Conservation (phyloP, 2,329 filamentous ascomycete genomes). For the Penicillium occitanis region DNA sequence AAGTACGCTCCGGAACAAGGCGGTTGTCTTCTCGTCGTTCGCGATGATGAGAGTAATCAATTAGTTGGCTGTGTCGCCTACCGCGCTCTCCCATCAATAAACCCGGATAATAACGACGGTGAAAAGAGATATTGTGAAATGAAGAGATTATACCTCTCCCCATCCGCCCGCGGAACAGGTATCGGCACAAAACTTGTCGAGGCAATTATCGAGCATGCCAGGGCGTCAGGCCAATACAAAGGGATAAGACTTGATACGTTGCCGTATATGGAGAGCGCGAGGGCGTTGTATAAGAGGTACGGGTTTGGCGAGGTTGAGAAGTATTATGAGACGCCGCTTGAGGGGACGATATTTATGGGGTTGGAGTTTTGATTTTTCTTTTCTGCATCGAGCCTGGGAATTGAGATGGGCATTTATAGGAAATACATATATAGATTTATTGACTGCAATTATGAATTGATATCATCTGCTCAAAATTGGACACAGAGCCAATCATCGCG, state of each 20-base stretch:
- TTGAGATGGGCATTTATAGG: not conserved
- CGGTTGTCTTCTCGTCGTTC: constrained; percentile 53
- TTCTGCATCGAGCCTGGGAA: too few species aligned
- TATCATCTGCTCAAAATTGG: too few species aligned
- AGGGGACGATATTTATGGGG: constrained; percentile 55
- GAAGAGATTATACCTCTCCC: constrained; percentile 58
- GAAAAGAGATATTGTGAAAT: constrained; percentile 49
- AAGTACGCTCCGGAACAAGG: constrained; percentile 50
- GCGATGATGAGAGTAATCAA: constrained; percentile 21
- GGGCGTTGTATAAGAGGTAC: constrained; percentile 49
- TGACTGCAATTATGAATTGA: not conserved
- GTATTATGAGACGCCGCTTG: constrained; percentile 59
- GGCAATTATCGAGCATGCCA: constrained; percentile 47
- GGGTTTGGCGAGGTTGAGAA: constrained; percentile 54
- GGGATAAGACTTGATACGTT: constrained; percentile 59
- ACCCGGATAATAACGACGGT: not conserved
- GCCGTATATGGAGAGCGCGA: constrained; percentile 52
- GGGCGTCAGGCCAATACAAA: constrained; percentile 47
- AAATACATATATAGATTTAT: not conserved
- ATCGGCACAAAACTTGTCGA: constrained; percentile 52
- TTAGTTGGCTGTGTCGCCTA: constrained; percentile 55
- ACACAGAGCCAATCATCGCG: constrained; percentile 3
- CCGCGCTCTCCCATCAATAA: constrained; percentile 31
- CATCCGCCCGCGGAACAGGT: constrained; percentile 50
- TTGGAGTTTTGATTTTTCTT: constrained; percentile 27